Percentiles rank a stretch among this genome's conserved stretches.
Evolutionary conservation across 495 filamentous ascomycete species (phyloP).

Genomic region (Jackrogersella multiformis): DNA sequence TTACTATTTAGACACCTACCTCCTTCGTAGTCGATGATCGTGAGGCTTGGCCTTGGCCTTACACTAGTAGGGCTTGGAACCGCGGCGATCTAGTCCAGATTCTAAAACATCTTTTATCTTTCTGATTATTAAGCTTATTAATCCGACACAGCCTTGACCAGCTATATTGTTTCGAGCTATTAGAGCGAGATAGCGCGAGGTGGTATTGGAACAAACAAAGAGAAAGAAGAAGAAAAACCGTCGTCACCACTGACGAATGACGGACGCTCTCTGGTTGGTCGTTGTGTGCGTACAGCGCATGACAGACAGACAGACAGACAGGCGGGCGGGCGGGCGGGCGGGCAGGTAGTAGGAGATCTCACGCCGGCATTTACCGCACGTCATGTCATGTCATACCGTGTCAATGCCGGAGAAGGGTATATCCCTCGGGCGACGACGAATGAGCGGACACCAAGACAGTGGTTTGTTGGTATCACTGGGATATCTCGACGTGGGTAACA

Average conservation of each 20-base stretch:
- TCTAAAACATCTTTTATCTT: too few species aligned
- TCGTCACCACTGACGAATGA: neutral
- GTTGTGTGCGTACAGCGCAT: neutral
- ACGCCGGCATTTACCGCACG: slow-evolving; percentile 3
- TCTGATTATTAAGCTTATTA: slow-evolving; percentile 9
- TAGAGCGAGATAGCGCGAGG: neutral
- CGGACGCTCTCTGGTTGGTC: neutral
- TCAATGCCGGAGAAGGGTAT: neutral
- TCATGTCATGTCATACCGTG: slow-evolving; percentile 7
- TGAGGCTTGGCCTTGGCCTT: too few species aligned
- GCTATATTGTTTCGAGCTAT: neutral
- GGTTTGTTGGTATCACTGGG: neutral
- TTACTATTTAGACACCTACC: too few species aligned
- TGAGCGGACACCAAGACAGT: neutral
- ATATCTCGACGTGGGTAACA: too few species aligned
- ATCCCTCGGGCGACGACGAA: slow-evolving; percentile 2
- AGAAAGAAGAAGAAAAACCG: too few species aligned
- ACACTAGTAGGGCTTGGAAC: too few species aligned
- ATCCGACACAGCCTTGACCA: neutral
- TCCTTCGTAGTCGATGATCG: too few species aligned
- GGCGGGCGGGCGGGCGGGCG: neutral
- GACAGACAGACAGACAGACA: too few species aligned
- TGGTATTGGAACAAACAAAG: too few species aligned
- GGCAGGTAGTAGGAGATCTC: neutral
- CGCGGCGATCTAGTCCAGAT: too few species aligned